Conservation (phyloP, 768 basidiomycete species). For the Lentinula boryana region DNA sequence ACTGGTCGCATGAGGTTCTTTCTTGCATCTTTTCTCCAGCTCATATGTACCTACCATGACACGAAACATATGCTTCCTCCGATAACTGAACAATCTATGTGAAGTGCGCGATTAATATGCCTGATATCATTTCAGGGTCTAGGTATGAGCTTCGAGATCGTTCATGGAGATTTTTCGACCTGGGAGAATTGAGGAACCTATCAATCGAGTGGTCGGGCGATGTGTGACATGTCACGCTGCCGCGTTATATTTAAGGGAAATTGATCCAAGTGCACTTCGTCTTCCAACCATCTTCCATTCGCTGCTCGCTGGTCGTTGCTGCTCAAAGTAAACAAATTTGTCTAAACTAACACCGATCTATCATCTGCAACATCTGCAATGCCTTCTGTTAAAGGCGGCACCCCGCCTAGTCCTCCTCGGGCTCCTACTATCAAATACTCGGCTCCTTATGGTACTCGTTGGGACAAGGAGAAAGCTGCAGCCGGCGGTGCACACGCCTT, state of each 20-base stretch:
- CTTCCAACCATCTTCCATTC: conserved; percentile 6
- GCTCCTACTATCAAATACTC: conserved; percentile 69
- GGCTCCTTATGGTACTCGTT: conserved; percentile 72
- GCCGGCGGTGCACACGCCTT: conserved; percentile 68
- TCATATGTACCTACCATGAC: conserved; percentile 6
- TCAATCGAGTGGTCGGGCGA: not conserved
- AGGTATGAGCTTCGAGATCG: too few relatives aligned
- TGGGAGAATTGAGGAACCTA: not conserved
- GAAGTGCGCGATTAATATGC: not conserved
- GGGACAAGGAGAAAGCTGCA: conserved; percentile 84
- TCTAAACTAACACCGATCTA: conserved; percentile 17
- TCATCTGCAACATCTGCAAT: conserved; percentile 20
- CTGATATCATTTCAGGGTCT: too few relatives aligned
- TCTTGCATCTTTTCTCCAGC: conserved; percentile 2
- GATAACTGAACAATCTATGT: not conserved
- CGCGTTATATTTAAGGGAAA: not conserved
- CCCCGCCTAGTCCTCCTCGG: conserved; percentile 54
- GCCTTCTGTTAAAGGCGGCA: conserved; percentile 16
- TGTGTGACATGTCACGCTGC: not conserved
- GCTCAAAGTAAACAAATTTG: conserved; percentile 24
- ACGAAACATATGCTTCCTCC: conserved; percentile 1
- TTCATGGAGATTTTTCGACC: not conserved
- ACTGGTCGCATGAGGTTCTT: conserved; percentile 67
- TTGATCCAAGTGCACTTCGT: not conserved
- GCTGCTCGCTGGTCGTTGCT: conserved; percentile 41